Percentiles rank a stretch among this genome's conserved stretches.
Conservation (phyloP, 768 basidiomycete genomes). For the Pholiota molesta region DNA sequence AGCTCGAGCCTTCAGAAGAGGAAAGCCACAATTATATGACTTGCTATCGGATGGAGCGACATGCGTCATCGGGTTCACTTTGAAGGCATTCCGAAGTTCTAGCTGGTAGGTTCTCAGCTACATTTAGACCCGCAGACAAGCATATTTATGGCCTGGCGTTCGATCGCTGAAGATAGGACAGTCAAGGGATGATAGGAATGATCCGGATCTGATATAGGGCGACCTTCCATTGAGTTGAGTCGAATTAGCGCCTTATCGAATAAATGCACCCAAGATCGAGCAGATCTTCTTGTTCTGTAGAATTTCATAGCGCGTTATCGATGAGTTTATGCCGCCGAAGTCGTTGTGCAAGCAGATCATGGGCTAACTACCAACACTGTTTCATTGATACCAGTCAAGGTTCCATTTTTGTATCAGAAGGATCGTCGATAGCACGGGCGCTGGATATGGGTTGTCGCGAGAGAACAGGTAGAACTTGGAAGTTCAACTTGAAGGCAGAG, state of each 20-base stretch:
- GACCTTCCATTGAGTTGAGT: background rate
- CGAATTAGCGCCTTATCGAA: slow-evolving; percentile 14
- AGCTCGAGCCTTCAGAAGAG: slow-evolving; percentile 4
- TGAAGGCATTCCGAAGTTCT: slow-evolving; percentile 10
- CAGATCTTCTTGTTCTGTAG: slow-evolving; percentile 17
- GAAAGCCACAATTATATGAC: slow-evolving; percentile 15
- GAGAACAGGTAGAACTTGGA: no score
- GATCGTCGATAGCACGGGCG: no score
- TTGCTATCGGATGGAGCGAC: slow-evolving; percentile 7
- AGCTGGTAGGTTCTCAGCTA: slow-evolving; percentile 3
- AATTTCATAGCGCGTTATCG: slow-evolving; percentile 1
- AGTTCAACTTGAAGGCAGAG: no score
- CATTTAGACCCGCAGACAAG: background rate
- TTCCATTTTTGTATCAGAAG: no score
- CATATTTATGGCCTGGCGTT: slow-evolving; percentile 5
- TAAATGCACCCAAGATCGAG: slow-evolving; percentile 11
- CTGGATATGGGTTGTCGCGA: no score
- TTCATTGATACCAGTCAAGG: no score
- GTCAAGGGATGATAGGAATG: slow-evolving; percentile 5
- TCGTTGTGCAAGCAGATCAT: background rate
- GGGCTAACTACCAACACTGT: no score
- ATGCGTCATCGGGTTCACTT: background rate
- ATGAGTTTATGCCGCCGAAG: slow-evolving; percentile 12
- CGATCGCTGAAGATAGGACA: slow-evolving; percentile 2
- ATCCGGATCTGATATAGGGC: slow-evolving; percentile 10